Conservation (phyloP, 139 green algal species). For the Volvox reticuliferus region DNA sequence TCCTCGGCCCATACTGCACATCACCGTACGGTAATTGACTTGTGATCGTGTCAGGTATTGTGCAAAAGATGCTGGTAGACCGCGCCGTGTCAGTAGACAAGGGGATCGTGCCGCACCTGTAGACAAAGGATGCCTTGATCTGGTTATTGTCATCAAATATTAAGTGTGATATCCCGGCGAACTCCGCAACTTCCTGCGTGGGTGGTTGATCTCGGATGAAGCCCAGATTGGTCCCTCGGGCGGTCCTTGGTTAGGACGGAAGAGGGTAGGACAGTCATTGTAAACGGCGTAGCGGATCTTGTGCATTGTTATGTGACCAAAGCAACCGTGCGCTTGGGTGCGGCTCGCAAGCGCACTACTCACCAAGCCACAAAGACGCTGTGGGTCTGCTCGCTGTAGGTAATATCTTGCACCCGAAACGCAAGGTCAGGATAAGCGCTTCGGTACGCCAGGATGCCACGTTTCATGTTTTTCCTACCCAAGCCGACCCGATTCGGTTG, state of each 20-base stretch:
- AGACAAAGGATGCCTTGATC: slow-evolving; percentile 51
- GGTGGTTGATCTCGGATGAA: slow-evolving; percentile 57
- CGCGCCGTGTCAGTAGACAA: too few species aligned
- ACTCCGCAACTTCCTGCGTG: slow-evolving; percentile 18
- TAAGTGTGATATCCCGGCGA: slow-evolving; percentile 47
- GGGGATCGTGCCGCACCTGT: slow-evolving; percentile 38
- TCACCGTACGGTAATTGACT: too few species aligned
- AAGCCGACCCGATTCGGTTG: background rate
- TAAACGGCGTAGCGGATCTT: too few species aligned
- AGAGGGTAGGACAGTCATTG: background rate
- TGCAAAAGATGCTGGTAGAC: too few species aligned
- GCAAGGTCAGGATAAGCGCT: slow-evolving; percentile 59
- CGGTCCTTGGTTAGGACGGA: slow-evolving; percentile 1
- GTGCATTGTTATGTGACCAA: too few species aligned
- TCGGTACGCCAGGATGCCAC: slow-evolving; percentile 61
- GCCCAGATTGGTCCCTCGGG: slow-evolving; percentile 60
- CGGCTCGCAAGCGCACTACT: background rate
- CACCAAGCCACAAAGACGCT: slow-evolving; percentile 56
- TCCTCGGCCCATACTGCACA: too few species aligned
- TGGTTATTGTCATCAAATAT: slow-evolving; percentile 27
- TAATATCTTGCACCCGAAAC: background rate
- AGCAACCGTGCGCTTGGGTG: too few species aligned
- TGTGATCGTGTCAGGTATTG: too few species aligned
- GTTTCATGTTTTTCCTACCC: slow-evolving; percentile 51
- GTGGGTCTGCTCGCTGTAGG: background rate